Evolutionary conservation across 495 filamentous ascomycete species (phyloP), one percentile per base, ranked within the genome.

Genomic region (Penicillium bovifimosum): DNA sequence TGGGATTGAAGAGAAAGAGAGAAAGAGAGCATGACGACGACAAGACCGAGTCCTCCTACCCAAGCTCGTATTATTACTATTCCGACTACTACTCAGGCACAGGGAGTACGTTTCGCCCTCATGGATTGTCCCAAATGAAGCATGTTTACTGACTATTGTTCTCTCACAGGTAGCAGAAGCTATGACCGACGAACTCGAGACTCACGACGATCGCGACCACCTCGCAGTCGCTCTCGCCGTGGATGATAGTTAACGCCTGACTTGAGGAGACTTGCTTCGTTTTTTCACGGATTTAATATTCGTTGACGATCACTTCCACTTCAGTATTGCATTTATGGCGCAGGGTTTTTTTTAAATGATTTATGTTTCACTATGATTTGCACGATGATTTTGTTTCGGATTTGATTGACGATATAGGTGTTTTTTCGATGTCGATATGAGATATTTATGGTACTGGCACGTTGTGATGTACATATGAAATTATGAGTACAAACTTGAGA

Each of bases 1-100:
- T 96, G 42, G 91, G 89, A n/a, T 58, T 95, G 66, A 87, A 80
- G 75, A 80, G 85, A 58, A 74, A 68, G 59, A 69, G 66, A 51
- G 79, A 86, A 45, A 72, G 79, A 42, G 79, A 70, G 18, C 61
- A 71, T 5, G 72, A 77, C 13, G 63, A 66, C 24, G 70, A 72
- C 53, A 75, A 70, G 56, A 75, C 72, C 52, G 67, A 69, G 39
- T 69, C 66, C 52, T 73, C 65, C 11, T 72, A 74, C 49, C 72
- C 74, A 36, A 77, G 70, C 54, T 72, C 71, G 40, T 72, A 69
- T 52, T 76, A 76, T 55, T 71, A 66, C 31, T 76, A 74, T 44
- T 73, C 70, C 24, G 68, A 70, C 24, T 72, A 68, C 55, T 73
- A 70, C 50, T 72, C 74, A 17, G 70, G 67, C 50, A 72, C 74